These are phyloP conservation scores for Petunia hybrid DNA, from an alignment of 305 asterid species.

Conservation along the genomic window DNA sequence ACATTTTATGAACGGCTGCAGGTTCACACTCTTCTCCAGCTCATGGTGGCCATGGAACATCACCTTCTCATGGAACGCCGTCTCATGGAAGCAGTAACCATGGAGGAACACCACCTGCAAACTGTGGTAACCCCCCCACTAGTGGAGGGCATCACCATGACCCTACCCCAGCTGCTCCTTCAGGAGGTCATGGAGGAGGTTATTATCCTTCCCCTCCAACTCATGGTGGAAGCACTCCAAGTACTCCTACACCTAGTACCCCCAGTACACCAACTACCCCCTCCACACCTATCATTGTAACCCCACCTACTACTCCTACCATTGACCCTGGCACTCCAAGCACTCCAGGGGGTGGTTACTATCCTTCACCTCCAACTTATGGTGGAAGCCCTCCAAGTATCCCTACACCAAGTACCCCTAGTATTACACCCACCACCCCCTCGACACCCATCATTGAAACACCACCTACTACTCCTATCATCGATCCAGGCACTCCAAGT, in stretches of 20 bases:
- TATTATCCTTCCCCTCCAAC: conserved; percentile 48
- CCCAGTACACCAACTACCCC: conserved; percentile 46
- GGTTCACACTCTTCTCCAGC: conserved; percentile 44
- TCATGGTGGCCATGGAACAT: conserved; percentile 50
- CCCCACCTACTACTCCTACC: conserved; percentile 51
- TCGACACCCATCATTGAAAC: conserved; percentile 38
- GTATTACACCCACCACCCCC: conserved; percentile 41
- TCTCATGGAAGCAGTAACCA: conserved; percentile 49
- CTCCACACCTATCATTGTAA: conserved; percentile 31
- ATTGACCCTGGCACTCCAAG: conserved; percentile 39
- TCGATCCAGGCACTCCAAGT: conserved; percentile 7
- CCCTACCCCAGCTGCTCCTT: conserved; percentile 44
- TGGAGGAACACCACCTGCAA: conserved; percentile 51
- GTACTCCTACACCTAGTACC: conserved; percentile 43
- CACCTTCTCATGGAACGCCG: conserved; percentile 44
- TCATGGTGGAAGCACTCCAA: conserved; percentile 37
- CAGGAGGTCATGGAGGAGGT: conserved; percentile 53
- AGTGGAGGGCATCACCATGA: conserved; percentile 52
- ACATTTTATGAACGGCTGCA: background rate
- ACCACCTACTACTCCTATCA: conserved; percentile 70
- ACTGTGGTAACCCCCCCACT: conserved; percentile 65
- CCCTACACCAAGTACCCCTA: conserved; percentile 48
- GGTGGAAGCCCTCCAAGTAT: conserved; percentile 39
- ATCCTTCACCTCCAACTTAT: conserved; percentile 51
- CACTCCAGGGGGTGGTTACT: conserved; percentile 51